Conservation (phyloP, 108 stramenopile genomes). For the Chaetoceros muelleri region DNA sequence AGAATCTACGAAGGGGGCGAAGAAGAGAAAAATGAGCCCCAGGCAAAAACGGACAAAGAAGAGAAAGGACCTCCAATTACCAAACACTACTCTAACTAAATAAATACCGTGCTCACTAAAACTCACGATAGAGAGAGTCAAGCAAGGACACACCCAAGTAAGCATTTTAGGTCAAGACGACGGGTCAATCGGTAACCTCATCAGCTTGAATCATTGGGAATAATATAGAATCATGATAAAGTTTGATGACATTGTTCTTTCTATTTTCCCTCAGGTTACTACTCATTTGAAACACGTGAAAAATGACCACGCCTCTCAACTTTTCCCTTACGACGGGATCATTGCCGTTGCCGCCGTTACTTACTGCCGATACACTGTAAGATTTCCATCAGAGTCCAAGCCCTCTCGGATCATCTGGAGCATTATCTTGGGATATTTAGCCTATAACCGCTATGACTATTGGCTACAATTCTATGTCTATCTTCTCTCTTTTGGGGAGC, state of each 20-base stretch:
- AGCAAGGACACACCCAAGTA: too few relatives aligned
- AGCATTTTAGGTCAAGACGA: too few relatives aligned
- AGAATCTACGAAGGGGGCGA: too few relatives aligned
- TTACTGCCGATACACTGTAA: slow-evolving; percentile 3
- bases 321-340: slow-evolving; percentile 1
- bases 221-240: too few relatives aligned
- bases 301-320: background rate
- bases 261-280: background rate
- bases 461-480: background rate
- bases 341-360: slow-evolving; percentile 1
- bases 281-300: background rate
- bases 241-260: background rate
- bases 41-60: too few relatives aligned
- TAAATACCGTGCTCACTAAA: too few relatives aligned
- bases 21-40: too few relatives aligned
- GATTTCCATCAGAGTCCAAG: background rate
- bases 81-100: too few relatives aligned
- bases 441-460: background rate
- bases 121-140: too few relatives aligned
- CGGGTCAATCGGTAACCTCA: too few relatives aligned
- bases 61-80: too few relatives aligned
- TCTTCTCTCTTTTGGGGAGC: background rate
- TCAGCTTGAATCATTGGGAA: too few relatives aligned
- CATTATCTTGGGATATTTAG: background rate
- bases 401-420: background rate